These are phyloP conservation scores for Colletotrichum agaves DNA, from an alignment of 2,329 filamentous ascomycete genomes.

Conservation along the genomic window DNA sequence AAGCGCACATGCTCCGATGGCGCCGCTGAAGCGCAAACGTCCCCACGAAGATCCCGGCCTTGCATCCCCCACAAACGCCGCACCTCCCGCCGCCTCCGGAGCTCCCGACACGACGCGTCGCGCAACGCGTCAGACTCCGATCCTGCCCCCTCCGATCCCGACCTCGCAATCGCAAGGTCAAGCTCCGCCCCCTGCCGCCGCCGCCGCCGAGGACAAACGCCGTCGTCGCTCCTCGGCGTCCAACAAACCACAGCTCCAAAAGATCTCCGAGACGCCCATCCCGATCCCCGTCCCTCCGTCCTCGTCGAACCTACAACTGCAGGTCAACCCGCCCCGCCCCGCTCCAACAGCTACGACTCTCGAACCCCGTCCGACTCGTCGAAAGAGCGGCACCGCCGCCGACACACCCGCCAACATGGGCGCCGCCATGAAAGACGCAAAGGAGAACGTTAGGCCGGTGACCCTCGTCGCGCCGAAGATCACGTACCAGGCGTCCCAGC, in stretches of 20 bases:
- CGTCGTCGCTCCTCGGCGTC: constrained; percentile 29
- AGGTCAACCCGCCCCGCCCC: background rate
- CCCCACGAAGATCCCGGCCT: constrained; percentile 42
- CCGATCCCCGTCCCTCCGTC: constrained; percentile 11
- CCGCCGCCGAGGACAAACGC: constrained; percentile 40
- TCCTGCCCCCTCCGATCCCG: constrained; percentile 47
- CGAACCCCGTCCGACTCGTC: constrained; percentile 23
- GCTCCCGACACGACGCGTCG: constrained; percentile 46
- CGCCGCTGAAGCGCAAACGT: constrained; percentile 52
- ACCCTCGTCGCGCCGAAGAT: constrained; percentile 54
- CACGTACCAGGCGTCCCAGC: constrained; percentile 52
- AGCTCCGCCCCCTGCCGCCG: constrained; percentile 31
- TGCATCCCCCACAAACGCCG: constrained; percentile 31
- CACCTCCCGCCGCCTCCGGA: constrained; percentile 30
- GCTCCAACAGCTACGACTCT: background rate
- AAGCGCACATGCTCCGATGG: constrained; percentile 26
- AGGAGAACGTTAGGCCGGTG: constrained; percentile 45
- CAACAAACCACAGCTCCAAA: constrained; percentile 8
- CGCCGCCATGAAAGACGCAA: constrained; percentile 34
- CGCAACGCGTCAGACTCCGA: constrained; percentile 53
- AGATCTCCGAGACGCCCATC: constrained; percentile 29
- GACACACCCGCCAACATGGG: constrained; percentile 18
- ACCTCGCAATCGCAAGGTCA: constrained; percentile 36
- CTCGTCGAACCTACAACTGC: background rate
- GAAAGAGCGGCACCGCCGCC: constrained; percentile 17